A percentile compares a stretch with the other conserved stretches of the same genome.
These are phyloP conservation scores for Metschnikowia proteae DNA, from an alignment of 805 yeast genomes.

Conservation along the genomic window DNA sequence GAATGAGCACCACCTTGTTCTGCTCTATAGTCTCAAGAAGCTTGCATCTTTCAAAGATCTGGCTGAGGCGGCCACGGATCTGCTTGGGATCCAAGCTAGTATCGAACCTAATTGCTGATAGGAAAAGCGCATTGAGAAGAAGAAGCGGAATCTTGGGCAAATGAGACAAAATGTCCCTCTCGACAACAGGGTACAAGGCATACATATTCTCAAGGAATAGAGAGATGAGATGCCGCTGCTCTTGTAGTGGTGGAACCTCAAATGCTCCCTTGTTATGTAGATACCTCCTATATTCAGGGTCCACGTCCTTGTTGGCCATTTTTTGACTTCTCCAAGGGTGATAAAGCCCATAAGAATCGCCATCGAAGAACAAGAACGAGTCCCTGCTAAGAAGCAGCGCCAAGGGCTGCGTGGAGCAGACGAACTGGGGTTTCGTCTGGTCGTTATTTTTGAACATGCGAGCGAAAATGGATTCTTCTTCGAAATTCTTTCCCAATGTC, in stretches of 20 bases:
- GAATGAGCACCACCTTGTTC: constrained; percentile 5
- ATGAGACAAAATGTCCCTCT: constrained; percentile 1
- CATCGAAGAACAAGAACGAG: constrained; percentile 3
- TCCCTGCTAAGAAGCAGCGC: constrained; percentile 5
- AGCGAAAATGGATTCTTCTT: constrained; percentile 1
- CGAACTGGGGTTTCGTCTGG: constrained; percentile 3
- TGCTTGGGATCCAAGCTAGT: not conserved
- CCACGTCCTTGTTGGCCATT: not conserved
- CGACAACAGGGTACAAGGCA: constrained; percentile 2
- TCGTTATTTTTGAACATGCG: constrained; percentile 1
- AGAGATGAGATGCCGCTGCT: not conserved
- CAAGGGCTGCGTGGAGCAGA: constrained; percentile 3
- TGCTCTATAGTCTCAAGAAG: constrained; percentile 4
- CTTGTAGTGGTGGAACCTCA: not conserved
- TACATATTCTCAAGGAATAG: not conserved
- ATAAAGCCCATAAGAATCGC: constrained; percentile 4
- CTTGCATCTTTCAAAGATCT: constrained; percentile 1
- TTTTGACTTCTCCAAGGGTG: constrained; percentile 1
- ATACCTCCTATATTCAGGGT: constrained; percentile 1
- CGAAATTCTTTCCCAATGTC: not conserved
- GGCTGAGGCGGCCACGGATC: not conserved
- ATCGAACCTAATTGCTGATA: constrained; percentile 1
- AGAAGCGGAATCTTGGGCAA: not conserved
- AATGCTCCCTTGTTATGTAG: not conserved
- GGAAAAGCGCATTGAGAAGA: constrained; percentile 1